Evolutionary conservation across 805 yeast species (phyloP).

Genomic region (Candida railenensis): DNA sequence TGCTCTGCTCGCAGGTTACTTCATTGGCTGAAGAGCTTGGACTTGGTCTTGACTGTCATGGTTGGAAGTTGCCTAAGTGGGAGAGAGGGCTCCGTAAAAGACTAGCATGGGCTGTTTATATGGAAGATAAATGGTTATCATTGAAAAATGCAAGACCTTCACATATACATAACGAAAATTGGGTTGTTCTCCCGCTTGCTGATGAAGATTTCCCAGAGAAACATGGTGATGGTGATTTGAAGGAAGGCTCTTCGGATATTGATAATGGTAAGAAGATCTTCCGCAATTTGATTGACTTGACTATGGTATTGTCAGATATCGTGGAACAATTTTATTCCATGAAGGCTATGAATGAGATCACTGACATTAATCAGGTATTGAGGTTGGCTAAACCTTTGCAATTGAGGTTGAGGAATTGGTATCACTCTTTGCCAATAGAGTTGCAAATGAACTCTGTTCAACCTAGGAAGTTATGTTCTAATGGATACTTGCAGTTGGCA

Average conservation of each 20-base stretch:
- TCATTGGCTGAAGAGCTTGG: constrained; percentile 90
- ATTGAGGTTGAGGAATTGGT: constrained; percentile 69
- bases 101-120: constrained; percentile 93
- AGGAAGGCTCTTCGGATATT: constrained; percentile 65
- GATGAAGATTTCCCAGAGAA: constrained; percentile 81
- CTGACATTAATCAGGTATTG: constrained; percentile 65
- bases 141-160: constrained; percentile 82
- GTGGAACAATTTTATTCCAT: constrained; percentile 71
- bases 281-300: constrained; percentile 63
- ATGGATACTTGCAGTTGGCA: constrained; percentile 77
- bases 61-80: constrained; percentile 94
- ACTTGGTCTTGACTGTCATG: constrained; percentile 82
- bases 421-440: constrained; percentile 64
- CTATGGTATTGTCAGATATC: constrained; percentile 70
- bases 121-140: constrained; percentile 90
- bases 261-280: constrained; percentile 70
- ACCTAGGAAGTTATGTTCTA: constrained; percentile 64
- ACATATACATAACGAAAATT: constrained; percentile 69
- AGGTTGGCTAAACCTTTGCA: constrained; percentile 81
- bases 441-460: constrained; percentile 61
- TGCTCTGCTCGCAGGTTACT: constrained; percentile 80
- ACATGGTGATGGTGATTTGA: constrained; percentile 50
- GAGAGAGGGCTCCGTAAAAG: constrained; percentile 86
- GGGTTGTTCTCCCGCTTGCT: constrained; percentile 71
- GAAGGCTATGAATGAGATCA: constrained; percentile 55